Evolutionary conservation across 768 basidiomycete genomes (phyloP).

Genomic region (Boletellus ananas): DNA sequence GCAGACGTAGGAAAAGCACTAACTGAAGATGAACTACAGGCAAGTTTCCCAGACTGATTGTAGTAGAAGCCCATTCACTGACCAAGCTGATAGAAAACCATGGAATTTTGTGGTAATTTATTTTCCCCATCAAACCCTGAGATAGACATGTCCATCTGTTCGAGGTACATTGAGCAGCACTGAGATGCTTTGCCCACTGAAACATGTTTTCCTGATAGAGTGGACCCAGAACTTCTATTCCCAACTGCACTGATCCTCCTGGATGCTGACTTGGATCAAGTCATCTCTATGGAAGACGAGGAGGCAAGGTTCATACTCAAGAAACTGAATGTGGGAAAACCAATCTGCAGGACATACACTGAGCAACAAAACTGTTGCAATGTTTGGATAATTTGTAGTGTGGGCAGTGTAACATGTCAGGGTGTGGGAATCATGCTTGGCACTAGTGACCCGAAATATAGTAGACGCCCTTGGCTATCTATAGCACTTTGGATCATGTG

Average conservation of each 20-base stretch:
- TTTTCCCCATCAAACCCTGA: conserved; percentile 3
- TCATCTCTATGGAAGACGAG: conserved; percentile 1
- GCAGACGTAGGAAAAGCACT: conserved; percentile 5
- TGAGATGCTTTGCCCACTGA: not conserved
- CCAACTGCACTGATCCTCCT: not conserved
- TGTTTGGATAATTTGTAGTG: too few species aligned
- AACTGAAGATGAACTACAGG: conserved; percentile 9
- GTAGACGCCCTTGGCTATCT: too few species aligned
- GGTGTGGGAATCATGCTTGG: too few species aligned
- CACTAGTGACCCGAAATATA: too few species aligned
- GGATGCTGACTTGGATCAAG: not conserved
- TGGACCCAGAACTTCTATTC: not conserved
- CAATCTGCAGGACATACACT: conserved; percentile 13
- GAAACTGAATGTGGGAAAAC: conserved; percentile 16
- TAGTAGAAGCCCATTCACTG: too few species aligned
- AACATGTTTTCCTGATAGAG: not conserved
- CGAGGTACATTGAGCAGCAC: not conserved
- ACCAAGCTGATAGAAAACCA: conserved; percentile 1
- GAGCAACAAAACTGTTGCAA: too few species aligned
- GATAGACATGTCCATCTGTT: not conserved
- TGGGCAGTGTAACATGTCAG: too few species aligned
- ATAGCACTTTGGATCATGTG: too few species aligned
- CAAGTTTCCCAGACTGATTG: not conserved
- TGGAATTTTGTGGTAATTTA: conserved; percentile 2
- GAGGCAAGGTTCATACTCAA: conserved; percentile 9